Percentiles rank a stretch among this genome's conserved stretches.
Evolutionary conservation across 1,284 basidiomycete species (phyloP).

Genomic region (Athelia sp.): DNA sequence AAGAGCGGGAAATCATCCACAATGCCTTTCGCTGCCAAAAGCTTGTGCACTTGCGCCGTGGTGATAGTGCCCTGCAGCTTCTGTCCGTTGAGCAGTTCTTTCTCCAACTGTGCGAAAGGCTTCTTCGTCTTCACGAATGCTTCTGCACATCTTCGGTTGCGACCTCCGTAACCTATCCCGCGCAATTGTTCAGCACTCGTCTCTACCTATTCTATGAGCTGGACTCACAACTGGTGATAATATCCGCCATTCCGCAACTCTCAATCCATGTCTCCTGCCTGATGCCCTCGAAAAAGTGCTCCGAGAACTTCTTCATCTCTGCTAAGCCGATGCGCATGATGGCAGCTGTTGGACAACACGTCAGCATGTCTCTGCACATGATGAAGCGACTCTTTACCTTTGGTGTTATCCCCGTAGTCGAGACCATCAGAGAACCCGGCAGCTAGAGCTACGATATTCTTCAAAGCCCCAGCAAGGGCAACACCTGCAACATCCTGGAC

Average conservation of each 20-base stretch:
- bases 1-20: slow-evolving; percentile 14
- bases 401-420: slow-evolving; percentile 11
- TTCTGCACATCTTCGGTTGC: slow-evolving; percentile 16
- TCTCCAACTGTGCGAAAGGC: slow-evolving; percentile 12
- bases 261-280: slow-evolving; percentile 13
- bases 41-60: slow-evolving; percentile 11
- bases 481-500: slow-evolving; percentile 15
- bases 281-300: slow-evolving; percentile 13
- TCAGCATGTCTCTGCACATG: neutral
- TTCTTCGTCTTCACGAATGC: slow-evolving; percentile 13
- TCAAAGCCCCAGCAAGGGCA: slow-evolving; percentile 13
- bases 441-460: slow-evolving; percentile 15
- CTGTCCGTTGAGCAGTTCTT: slow-evolving; percentile 14
- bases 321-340: slow-evolving; percentile 13
- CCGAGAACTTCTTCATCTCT: slow-evolving; percentile 15
- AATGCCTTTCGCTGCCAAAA: slow-evolving; percentile 11
- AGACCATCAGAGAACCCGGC: slow-evolving; percentile 16
- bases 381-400: neutral
- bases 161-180: slow-evolving; percentile 9
- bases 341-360: slow-evolving; percentile 6
- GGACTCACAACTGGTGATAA: slow-evolving; percentile 9
- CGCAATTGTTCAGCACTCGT: too few relatives aligned
- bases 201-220: too few relatives aligned
- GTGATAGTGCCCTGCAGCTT: slow-evolving; percentile 14
- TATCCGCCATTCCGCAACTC: slow-evolving; percentile 15